phyloP scores from a whole-genome alignment of 176 grass and related monocot genomes.

The Dactylis glomerata region DNA sequence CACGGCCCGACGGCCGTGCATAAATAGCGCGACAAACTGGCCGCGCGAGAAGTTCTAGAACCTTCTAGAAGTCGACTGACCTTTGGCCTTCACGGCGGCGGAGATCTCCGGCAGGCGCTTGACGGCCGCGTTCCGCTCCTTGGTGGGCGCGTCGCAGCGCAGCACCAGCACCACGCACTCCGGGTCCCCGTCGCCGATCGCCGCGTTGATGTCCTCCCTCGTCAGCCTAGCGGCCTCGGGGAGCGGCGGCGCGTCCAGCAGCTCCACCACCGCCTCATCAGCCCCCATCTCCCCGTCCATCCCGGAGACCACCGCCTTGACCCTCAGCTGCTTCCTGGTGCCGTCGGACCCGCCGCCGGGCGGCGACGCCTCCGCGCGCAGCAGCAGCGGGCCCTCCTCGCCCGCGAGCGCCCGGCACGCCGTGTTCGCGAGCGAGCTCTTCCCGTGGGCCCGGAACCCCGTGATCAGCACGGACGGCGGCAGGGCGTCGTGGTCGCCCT shows the following conservation, averaged over 20 bases:
- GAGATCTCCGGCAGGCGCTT: slow-evolving; percentile 56
- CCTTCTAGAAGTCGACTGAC: slow-evolving; percentile 20
- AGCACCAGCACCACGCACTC: slow-evolving; percentile 87
- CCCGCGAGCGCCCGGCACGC: slow-evolving; percentile 76
- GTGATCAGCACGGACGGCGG: slow-evolving; percentile 56
- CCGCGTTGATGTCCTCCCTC: slow-evolving; percentile 35
- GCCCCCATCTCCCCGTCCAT: slow-evolving; percentile 18
- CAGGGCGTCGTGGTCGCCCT: not conserved
- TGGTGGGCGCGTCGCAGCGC: slow-evolving; percentile 53
- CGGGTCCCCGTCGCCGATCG: slow-evolving; percentile 11
- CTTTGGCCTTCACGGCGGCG: slow-evolving; percentile 47
- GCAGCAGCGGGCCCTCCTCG: slow-evolving; percentile 74
- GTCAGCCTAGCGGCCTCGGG: slow-evolving; percentile 42
- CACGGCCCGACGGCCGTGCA: slow-evolving; percentile 14
- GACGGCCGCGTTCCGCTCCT: slow-evolving; percentile 51
- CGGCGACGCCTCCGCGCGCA: slow-evolving; percentile 74
- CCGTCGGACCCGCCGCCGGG: slow-evolving; percentile 44
- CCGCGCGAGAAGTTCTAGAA: not conserved
- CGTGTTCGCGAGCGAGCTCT: slow-evolving; percentile 93
- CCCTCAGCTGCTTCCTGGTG: slow-evolving; percentile 28
- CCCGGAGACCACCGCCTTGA: slow-evolving; percentile 45
- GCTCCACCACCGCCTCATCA: slow-evolving; percentile 41
- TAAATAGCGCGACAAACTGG: not conserved
- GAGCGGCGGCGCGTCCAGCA: slow-evolving; percentile 64
- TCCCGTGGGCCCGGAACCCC: slow-evolving; percentile 70